Base-by-base conservation (phyloP, 2,329 filamentous ascomycete species). In the Hirsutella minnesotensis region DNA sequence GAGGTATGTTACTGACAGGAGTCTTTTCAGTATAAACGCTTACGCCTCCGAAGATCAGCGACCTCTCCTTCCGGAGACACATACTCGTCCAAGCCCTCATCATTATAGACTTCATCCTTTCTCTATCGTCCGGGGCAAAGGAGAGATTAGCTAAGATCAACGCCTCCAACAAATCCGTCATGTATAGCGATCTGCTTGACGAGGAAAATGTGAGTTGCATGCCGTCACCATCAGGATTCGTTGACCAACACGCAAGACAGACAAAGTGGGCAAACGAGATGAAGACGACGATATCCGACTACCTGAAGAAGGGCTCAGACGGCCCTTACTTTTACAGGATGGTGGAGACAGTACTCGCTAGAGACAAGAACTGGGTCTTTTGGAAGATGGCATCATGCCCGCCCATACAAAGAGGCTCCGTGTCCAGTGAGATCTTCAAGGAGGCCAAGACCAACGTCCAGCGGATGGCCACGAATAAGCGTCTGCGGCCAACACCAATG, bases 311-410 rank as follows among this genome's bases (percentile, higher is more conserved):
- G 53, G 86, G 86, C 18, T 66, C 72, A 35, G 89, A 94, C 55
- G 92, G 92, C 24, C 85, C 86, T 49, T 94, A 94, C 62, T 98
- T 96, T 62, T 84, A 88, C 63, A 83, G 92, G 33, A 94, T 96
- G 78, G 88, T 98, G 27, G 90, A 96, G 60, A 96, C 89, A 12
- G 90, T 98, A 27, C 76, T 98, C 24, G 86, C 87, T 20, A 77
- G 92, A 49, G 92, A 99, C 62, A 96, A 95, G 68, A 95, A 96
- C 58, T 98, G 94, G 94, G 88, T 94, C 37, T 83, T 88, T 48
- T 99, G 92, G 92, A 99, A 99, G 66, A 82, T 90, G 46, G 88
- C 95, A 59, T 86, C 82, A 51, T 98, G 92, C 59, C 86, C 87
- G 20, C 77, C 83, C 5, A 96, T 99, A 55, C 81, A 89, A 56